Base-by-base conservation (phyloP, 148 eudicot species). In the Rhododendron griersonianum region DNA sequence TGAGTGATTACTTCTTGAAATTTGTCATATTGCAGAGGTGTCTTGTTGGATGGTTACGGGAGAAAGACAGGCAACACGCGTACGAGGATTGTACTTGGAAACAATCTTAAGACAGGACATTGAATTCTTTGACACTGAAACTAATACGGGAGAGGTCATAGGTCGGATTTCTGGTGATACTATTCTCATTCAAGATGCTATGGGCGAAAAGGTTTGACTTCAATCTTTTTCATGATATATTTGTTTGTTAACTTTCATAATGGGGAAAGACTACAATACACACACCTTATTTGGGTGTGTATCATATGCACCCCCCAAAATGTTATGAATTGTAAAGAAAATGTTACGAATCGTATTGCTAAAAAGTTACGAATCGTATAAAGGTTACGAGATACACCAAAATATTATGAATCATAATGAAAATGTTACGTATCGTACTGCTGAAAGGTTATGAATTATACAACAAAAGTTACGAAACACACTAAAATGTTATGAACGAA, bases 161-260 rank as follows among this genome's bases (percentile, higher is more conserved):
- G 92, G 95, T 21, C 90, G 95, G 30, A 92, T 95, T 94, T 97
- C 98, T 41, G 98, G 98, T 4, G 98, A 97, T 21, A 94, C 99
- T 7, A 87, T 95, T 85, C 95, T 95, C 78, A 95, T 97, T 86
- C 99, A 94, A 84, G 94, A 95, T 39, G 99, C 99, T 82, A 92
- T 95, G 94, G 98, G 99, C 5, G 96, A 95, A 88, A 97, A 97
- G 91, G 99, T 94, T 35, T 19, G 41, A 1, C 30, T 39, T n/a
- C 39, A 1, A 14, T 44, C 73, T 61, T 83, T 4, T 35, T 25
- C 30, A 30, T 30, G 8, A 73, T 15, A 11, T 73, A 28, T 28
- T 28, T 28, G 8, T 73, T n/a, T n/a, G 73, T 15, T 2, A 55
- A 55, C 61, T 55, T 3, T 33, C 35, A 33, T 33, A 33, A 33